Percentiles rank a stretch among this genome's conserved stretches.
Evolutionary conservation across 305 asterid species (phyloP).

Genomic region (Lippia alba): DNA sequence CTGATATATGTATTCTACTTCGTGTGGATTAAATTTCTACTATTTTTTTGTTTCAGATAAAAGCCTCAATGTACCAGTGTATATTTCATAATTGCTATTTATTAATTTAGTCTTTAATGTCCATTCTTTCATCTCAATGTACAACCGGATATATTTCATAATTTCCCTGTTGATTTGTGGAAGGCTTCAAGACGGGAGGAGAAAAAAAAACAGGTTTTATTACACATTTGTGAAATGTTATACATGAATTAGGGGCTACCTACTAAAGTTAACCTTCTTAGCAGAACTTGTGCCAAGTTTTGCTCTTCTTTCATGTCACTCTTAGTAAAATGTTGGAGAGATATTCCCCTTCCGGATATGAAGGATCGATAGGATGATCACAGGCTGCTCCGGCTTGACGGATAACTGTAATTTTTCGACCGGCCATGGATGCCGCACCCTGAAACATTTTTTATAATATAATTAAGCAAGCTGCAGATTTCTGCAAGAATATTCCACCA

Average conservation of each 20-base stretch:
- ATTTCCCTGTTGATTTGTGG: too few relatives aligned
- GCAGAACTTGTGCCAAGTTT: too few relatives aligned
- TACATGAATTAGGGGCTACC: too few relatives aligned
- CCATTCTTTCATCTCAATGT: too few relatives aligned
- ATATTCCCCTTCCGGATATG: constrained; percentile 88
- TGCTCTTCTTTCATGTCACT: constrained; percentile 43
- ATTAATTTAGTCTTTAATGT: too few relatives aligned
- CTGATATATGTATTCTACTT: constrained; percentile 28
- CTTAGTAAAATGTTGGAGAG: constrained; percentile 82
- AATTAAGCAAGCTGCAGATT: not conserved
- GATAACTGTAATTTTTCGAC: constrained; percentile 71
- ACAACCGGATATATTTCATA: too few relatives aligned
- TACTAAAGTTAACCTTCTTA: too few relatives aligned
- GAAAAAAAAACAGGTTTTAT: too few relatives aligned
- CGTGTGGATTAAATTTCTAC: constrained; percentile 27
- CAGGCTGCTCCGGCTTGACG: constrained; percentile 90
- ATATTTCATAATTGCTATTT: constrained; percentile 18
- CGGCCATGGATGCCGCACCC: constrained; percentile 88
- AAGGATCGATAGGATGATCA: constrained; percentile 87
- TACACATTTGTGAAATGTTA: too few relatives aligned
- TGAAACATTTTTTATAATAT: constrained; percentile 25
- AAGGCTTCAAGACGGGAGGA: too few relatives aligned
- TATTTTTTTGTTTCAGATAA: constrained; percentile 9
- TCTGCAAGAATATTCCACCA: not conserved
- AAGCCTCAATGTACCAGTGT: constrained; percentile 28